Evolutionary conservation across 202 grass and related monocot genomes (phyloP).

Genomic region (Carex sylvatica): DNA sequence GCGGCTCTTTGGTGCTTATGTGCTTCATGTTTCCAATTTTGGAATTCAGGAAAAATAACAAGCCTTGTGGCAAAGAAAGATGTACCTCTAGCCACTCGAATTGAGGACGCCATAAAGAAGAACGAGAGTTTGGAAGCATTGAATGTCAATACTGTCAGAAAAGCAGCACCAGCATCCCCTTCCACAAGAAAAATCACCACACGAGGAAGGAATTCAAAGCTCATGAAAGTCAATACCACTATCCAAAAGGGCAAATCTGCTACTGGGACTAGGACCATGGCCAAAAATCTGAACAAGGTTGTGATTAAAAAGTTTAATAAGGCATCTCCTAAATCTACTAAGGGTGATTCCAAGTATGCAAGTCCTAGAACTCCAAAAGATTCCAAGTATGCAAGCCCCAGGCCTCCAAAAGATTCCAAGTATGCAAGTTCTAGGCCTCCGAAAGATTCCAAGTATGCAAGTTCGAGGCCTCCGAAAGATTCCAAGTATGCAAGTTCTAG

Average conservation of each 20-base stretch:
- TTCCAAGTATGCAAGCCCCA: neutral
- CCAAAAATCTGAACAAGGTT: conserved; percentile 36
- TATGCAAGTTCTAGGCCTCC: too few species aligned
- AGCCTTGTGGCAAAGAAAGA: conserved; percentile 94
- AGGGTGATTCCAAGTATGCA: too few species aligned
- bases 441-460: neutral
- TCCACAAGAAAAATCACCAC: conserved; percentile 23
- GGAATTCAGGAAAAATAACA: conserved; percentile 78
- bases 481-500: conserved; percentile 9
- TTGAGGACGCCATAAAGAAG: conserved; percentile 91
- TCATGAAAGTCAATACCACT: conserved; percentile 22
- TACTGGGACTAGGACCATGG: neutral
- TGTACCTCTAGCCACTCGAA: conserved; percentile 60
- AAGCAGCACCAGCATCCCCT: conserved; percentile 23
- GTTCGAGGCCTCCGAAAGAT: neutral
- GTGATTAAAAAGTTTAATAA: conserved; percentile 51
- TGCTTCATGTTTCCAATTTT: neutral
- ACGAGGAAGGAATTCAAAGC: conserved; percentile 26
- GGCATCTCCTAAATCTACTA: conserved; percentile 26
- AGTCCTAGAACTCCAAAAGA: neutral
- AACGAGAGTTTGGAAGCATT: conserved; percentile 93
- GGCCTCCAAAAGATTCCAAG: neutral
- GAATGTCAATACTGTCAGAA: conserved; percentile 52
- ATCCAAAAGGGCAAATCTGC: conserved; percentile 20
- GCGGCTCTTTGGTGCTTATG: neutral